These are phyloP conservation scores for Gomphus sp. DNA, from an alignment of 1,284 basidiomycete genomes.

Conservation along the genomic window DNA sequence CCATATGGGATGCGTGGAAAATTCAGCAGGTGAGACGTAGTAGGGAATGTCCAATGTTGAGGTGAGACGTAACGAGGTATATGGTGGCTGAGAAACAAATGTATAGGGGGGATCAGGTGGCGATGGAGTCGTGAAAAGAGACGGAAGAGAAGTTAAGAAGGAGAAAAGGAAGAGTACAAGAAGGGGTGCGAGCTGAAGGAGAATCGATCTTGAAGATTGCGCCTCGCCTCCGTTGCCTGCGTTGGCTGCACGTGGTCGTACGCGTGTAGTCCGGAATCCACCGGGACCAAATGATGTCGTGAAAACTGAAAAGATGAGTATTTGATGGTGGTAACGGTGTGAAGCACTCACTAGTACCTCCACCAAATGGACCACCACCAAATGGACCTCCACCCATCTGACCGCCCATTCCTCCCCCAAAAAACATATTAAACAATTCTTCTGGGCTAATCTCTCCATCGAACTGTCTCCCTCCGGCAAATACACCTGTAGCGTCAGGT, in stretches of 20 bases:
- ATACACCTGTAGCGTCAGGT: slow-evolving; percentile 25
- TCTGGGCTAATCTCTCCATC: slow-evolving; percentile 90
- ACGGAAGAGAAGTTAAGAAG: slow-evolving; percentile 77
- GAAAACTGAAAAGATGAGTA: slow-evolving; percentile 41
- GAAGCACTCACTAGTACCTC: not conserved
- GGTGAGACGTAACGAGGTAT: slow-evolving; percentile 60
- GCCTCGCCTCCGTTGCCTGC: slow-evolving; percentile 24
- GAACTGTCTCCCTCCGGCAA: slow-evolving; percentile 46
- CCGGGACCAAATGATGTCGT: slow-evolving; percentile 67
- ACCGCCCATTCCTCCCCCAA: slow-evolving; percentile 59
- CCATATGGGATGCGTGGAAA: slow-evolving; percentile 61
- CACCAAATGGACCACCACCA: slow-evolving; percentile 37
- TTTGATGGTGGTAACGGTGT: slow-evolving; percentile 24
- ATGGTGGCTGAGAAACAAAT: slow-evolving; percentile 54
- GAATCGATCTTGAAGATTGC: slow-evolving; percentile 52
- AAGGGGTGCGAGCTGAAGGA: slow-evolving; percentile 83
- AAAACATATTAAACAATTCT: slow-evolving; percentile 99
- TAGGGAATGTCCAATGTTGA: slow-evolving; percentile 66
- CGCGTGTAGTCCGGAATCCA: slow-evolving; percentile 62
- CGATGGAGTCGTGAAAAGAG: slow-evolving; percentile 54
- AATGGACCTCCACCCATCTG: slow-evolving; percentile 28
- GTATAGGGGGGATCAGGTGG: slow-evolving; percentile 77
- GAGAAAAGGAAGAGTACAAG: slow-evolving; percentile 80
- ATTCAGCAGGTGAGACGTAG: slow-evolving; percentile 78
- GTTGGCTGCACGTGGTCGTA: slow-evolving; percentile 28